These are phyloP conservation scores for Erysimum cheiri DNA, from an alignment of 441 rosid genomes.

Conservation along the genomic window DNA sequence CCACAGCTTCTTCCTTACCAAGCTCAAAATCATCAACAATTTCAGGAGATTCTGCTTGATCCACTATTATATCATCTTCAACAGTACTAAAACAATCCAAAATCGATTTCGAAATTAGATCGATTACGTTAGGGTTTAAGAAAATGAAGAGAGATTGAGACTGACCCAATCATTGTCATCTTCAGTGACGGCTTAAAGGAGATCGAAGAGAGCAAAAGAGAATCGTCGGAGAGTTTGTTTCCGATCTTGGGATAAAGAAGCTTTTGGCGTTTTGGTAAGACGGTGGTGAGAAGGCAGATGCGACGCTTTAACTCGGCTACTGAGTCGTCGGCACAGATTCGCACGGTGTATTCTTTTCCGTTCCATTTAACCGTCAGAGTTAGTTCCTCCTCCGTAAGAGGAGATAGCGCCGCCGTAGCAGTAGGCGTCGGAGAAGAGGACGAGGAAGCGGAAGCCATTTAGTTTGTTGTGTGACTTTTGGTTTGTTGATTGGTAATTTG, in stretches of 20 bases:
- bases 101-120: neutral
- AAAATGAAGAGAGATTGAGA: constrained; percentile 16
- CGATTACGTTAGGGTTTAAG: neutral
- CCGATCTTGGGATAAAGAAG: constrained; percentile 93
- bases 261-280: constrained; percentile 91
- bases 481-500: neutral
- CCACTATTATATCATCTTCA: constrained; percentile 87
- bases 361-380: constrained; percentile 87
- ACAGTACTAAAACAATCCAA: constrained; percentile 59
- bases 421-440: constrained; percentile 41
- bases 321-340: constrained; percentile 85
- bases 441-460: constrained; percentile 51
- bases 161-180: constrained; percentile 97
- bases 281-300: constrained; percentile 82
- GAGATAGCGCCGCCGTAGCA: constrained; percentile 29
- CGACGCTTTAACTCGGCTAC: constrained; percentile 93
- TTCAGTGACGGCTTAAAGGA: constrained; percentile 87
- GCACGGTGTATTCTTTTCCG: constrained; percentile 86
- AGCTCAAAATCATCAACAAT: constrained; percentile 86
- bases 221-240: constrained; percentile 80
- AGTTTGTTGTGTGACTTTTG: neutral
- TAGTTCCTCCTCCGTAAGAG: constrained; percentile 74
- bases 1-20: constrained; percentile 88
- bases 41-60: constrained; percentile 78
- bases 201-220: constrained; percentile 70